These are phyloP conservation scores for Parasitella parasitica DNA, from an alignment of 371 early-diverging fungal species.

Conservation along the genomic window DNA sequence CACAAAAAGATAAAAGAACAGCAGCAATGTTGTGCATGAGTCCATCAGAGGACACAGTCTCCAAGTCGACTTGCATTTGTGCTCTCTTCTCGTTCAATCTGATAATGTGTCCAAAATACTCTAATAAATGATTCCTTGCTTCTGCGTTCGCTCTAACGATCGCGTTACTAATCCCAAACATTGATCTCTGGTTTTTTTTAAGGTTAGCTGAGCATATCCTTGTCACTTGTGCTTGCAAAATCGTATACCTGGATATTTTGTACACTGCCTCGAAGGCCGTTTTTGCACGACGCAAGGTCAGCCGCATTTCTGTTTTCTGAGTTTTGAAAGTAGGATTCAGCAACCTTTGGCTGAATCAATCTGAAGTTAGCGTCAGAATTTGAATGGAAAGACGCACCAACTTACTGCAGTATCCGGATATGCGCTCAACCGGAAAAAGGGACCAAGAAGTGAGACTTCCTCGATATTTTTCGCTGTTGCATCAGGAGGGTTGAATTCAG, in stretches of 20 bases:
- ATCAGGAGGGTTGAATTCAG: constrained; percentile 63
- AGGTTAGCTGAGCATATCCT: too few species aligned
- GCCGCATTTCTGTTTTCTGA: constrained; percentile 51
- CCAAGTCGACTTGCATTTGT: constrained; percentile 81
- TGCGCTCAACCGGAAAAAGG: constrained; percentile 64
- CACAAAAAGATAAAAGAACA: constrained; percentile 69
- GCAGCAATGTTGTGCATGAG: constrained; percentile 79
- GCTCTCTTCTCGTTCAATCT: constrained; percentile 74
- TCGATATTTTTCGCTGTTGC: constrained; percentile 64
- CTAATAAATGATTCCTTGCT: constrained; percentile 59
- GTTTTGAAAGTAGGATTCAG: constrained; percentile 62
- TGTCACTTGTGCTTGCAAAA: too few species aligned
- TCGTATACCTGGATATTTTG: constrained; percentile 56
- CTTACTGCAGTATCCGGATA: constrained; percentile 59
- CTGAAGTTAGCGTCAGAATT: background rate
- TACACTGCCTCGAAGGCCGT: constrained; percentile 68
- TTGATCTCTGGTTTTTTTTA: constrained; percentile 36
- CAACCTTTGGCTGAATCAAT: constrained; percentile 58
- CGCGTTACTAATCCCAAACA: constrained; percentile 69
- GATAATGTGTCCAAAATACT: constrained; percentile 66
- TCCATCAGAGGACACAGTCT: constrained; percentile 82
- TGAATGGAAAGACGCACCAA: background rate
- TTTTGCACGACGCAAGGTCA: constrained; percentile 63
- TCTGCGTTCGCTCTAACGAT: constrained; percentile 70
- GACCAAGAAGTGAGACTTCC: constrained; percentile 70